These are phyloP conservation scores for Penicillium decumbens DNA, from an alignment of 2,329 filamentous ascomycete genomes.

Conservation along the genomic window DNA sequence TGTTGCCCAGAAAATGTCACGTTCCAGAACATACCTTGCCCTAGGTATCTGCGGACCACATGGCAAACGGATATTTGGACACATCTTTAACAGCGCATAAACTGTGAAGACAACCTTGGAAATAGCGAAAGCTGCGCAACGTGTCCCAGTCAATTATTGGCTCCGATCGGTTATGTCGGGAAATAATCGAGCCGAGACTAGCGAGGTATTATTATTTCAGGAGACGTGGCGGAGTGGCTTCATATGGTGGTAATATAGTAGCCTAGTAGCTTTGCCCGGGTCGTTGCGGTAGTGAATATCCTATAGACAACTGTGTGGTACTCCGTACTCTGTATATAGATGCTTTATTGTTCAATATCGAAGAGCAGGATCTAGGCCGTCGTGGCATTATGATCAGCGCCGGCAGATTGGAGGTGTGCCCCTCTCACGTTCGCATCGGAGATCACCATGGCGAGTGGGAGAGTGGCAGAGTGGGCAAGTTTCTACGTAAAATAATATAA, in stretches of 20 bases:
- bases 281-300: not conserved
- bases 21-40: not conserved
- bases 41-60: not conserved
- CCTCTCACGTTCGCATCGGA: not conserved
- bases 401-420: not conserved
- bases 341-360: too few species aligned
- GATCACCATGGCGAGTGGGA: not conserved
- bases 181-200: slow-evolving; percentile 5
- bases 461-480: not conserved
- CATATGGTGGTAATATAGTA: not conserved
- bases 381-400: slow-evolving; percentile 1
- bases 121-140: not conserved
- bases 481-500: not conserved
- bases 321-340: not conserved
- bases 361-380: slow-evolving; percentile 3
- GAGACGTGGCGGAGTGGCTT: not conserved
- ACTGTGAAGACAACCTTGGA: not conserved
- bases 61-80: not conserved
- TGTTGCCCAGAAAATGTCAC: not conserved
- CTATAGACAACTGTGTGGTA: not conserved
- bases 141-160: not conserved
- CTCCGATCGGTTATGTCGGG: not conserved
- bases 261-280: not conserved
- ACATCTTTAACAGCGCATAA: not conserved
- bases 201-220: not conserved